Conservation (phyloP, 2,329 filamentous ascomycete species). For the Fusarium heterosporum region DNA sequence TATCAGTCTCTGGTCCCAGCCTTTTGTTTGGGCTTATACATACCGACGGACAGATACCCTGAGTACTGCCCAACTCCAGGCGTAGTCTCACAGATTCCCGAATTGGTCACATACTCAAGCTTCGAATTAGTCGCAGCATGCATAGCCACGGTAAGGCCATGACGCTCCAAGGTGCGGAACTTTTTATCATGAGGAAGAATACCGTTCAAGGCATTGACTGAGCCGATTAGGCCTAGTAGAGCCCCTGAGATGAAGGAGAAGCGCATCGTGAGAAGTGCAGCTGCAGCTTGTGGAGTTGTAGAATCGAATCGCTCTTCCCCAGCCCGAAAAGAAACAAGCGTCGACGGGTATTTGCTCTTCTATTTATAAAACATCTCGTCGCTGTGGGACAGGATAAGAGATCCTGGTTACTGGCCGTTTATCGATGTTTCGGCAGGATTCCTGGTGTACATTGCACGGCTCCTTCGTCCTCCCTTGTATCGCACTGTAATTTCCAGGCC, state of each 20-base stretch:
- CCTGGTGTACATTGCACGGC: slow-evolving; percentile 26
- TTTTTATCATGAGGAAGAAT: slow-evolving; percentile 32
- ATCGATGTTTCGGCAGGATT: slow-evolving; percentile 21
- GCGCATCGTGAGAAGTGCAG: slow-evolving; percentile 24
- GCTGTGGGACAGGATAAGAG: slow-evolving; percentile 24
- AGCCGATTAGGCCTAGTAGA: slow-evolving; percentile 33
- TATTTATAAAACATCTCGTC: slow-evolving; percentile 21
- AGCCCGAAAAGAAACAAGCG: not conserved
- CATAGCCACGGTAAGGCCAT: slow-evolving; percentile 31
- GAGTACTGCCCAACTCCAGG: slow-evolving; percentile 72
- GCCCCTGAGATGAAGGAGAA: slow-evolving; percentile 33
- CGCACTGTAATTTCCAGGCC: not conserved
- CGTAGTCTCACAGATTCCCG: slow-evolving; percentile 66
- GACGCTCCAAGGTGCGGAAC: slow-evolving; percentile 31
- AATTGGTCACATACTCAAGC: slow-evolving; percentile 45
- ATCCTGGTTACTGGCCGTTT: slow-evolving; percentile 31
- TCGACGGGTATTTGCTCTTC: not conserved
- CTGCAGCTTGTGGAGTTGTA: slow-evolving; percentile 1
- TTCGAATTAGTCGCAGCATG: slow-evolving; percentile 37
- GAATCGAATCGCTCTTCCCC: not conserved
- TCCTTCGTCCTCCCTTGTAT: slow-evolving; percentile 10
- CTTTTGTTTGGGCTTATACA: slow-evolving; percentile 38
- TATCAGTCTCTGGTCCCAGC: slow-evolving; percentile 39
- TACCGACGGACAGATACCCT: slow-evolving; percentile 71
- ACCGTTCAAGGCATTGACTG: slow-evolving; percentile 34